phyloP scores from a whole-genome alignment of 805 yeast species.

The Yarrowia yakushimensis region DNA sequence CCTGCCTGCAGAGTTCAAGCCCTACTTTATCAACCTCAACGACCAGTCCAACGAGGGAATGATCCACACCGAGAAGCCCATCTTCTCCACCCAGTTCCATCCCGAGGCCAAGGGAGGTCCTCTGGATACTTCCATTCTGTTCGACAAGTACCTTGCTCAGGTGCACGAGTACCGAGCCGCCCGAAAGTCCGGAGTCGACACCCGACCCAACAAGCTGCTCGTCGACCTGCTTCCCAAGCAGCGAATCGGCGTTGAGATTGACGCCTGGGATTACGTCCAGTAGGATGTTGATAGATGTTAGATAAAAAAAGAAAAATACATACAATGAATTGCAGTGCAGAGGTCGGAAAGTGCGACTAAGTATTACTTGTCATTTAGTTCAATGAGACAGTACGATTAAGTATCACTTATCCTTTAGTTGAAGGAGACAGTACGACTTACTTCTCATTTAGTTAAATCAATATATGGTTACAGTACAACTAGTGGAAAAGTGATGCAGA shows the following conservation, averaged over 20 bases:
- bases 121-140: conserved; percentile 82
- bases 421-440: too few relatives aligned
- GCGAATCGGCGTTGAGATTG: conserved; percentile 44
- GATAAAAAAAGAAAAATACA: too few relatives aligned
- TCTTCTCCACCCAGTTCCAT: conserved; percentile 96
- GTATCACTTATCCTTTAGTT: too few relatives aligned
- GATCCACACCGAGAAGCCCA: conserved; percentile 82
- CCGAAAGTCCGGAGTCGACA: conserved; percentile 41
- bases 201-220: conserved; percentile 42
- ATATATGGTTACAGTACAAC: too few relatives aligned
- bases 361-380: too few relatives aligned
- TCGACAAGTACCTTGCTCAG: conserved; percentile 80
- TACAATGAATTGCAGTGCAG: too few relatives aligned
- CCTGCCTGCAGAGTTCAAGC: conserved; percentile 71
- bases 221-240: conserved; percentile 43
- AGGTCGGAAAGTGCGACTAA: too few relatives aligned
- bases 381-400: too few relatives aligned
- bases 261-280: conserved; percentile 26
- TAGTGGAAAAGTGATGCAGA: too few relatives aligned
- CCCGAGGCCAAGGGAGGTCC: conserved; percentile 99
- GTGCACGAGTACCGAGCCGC: conserved; percentile 55
- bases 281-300: too few relatives aligned
- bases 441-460: too few relatives aligned
- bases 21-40: conserved; percentile 87
- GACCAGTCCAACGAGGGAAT: conserved; percentile 98